Base-by-base conservation (phyloP, 2,329 filamentous ascomycete genomes). In the Aspergillus ochraceoroseus region DNA sequence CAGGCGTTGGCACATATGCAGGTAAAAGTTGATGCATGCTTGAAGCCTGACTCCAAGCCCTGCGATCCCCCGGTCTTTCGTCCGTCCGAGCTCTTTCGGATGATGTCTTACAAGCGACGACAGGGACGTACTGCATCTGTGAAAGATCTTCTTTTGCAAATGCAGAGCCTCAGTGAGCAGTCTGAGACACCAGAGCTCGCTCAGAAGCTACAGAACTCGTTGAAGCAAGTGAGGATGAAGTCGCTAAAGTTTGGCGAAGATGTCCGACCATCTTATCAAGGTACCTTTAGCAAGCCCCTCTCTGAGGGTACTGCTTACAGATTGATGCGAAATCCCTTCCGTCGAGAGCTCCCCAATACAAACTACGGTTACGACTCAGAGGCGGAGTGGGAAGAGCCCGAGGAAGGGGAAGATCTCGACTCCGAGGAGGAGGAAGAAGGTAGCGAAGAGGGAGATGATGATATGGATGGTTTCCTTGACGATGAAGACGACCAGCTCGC, bases 401-500 rank as follows among this genome's bases (percentile, higher is more conserved):
- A 88, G 75, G 70, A 89, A 76, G 83, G 85, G 42, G 82, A 84
- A 53, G 80, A 85, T 36, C 63, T 83, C 2, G 68, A 75, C 33
- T 78, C 76, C 2, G 80, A 83, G 43, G 78, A 77, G 19, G 80
- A 83, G 41, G 80, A 83, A 4, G 70, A 75, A 7, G 72, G 73
- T 38, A 77, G 73, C 39, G 73, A 77, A 3, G 79, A 78, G 7
- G 83, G 80, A n/a, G 84, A 86, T 11, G 84, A 86, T 47, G 88
- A 94, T 44, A 84, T 95, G 81, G 86, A 87, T 3, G 89, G 81
- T 12, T 95, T 95, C 57, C 71, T 95, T 1, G 89, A 95, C 52
- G 87, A 94, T 54, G 86, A 86, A 4, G 86, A 94, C 38, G 86
- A 92, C 63, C 55, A 62, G 5, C 56, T 76, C 68, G 44, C 67